Evolutionary conservation across 1,284 basidiomycete species (phyloP).

Genomic region (Lignosus rhinocerotis): DNA sequence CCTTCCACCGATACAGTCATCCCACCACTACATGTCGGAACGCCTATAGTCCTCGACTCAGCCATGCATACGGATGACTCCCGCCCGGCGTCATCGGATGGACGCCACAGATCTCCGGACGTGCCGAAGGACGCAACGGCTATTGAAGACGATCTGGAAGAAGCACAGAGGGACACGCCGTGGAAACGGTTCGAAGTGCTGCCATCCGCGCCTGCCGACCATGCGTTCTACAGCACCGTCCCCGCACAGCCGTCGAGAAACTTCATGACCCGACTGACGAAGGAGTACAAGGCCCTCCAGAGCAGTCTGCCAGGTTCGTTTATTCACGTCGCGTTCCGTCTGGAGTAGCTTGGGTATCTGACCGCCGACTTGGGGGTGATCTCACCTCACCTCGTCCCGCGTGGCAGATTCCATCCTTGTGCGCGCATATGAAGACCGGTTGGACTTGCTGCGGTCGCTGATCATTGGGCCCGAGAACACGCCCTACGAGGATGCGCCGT

Average conservation of each 20-base stretch:
- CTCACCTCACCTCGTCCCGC: background rate
- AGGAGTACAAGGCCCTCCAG: conserved; percentile 82
- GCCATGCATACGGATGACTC: conserved; percentile 14
- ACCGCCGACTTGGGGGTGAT: conserved; percentile 7
- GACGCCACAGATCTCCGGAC: conserved; percentile 29
- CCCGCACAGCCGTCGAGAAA: conserved; percentile 66
- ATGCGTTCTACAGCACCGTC: conserved; percentile 70
- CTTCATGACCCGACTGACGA: conserved; percentile 75
- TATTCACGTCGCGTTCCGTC: background rate
- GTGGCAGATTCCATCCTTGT: conserved; percentile 67
- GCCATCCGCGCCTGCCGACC: conserved; percentile 74
- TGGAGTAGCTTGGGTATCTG: background rate
- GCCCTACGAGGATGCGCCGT: conserved; percentile 91
- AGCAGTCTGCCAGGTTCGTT: conserved; percentile 78
- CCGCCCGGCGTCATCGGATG: conserved; percentile 20
- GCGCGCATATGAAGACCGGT: conserved; percentile 77
- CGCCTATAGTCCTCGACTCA: conserved; percentile 11
- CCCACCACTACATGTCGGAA: conserved; percentile 17
- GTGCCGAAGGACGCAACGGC: conserved; percentile 31
- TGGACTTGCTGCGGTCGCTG: conserved; percentile 83
- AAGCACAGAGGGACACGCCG: conserved; percentile 28
- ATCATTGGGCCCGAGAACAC: conserved; percentile 95
- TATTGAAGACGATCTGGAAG: conserved; percentile 19
- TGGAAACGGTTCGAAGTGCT: conserved; percentile 83
- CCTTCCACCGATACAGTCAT: conserved; percentile 28